These are phyloP conservation scores for Serendipita vermifera DNA, from an alignment of 768 basidiomycete genomes.

Conservation along the genomic window DNA sequence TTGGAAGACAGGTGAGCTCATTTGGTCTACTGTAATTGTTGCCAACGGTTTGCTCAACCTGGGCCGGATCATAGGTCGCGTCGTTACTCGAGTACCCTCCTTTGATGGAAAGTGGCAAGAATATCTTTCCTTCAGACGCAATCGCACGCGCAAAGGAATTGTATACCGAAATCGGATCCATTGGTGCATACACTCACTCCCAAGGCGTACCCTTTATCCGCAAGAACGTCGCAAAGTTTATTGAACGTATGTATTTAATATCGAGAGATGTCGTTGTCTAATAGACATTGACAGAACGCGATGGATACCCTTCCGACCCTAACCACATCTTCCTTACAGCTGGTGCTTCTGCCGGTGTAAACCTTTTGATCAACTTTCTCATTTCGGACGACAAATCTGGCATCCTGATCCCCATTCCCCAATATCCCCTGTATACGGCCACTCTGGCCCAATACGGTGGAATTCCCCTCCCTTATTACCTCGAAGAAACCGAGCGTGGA, in stretches of 20 bases:
- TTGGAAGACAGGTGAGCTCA: conserved; percentile 64
- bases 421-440: conserved; percentile 96
- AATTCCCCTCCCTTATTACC: conserved; percentile 73
- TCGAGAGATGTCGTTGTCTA: conserved; percentile 4
- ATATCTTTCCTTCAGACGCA: conserved; percentile 76
- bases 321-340: conserved; percentile 87
- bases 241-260: conserved; percentile 45
- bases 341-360: conserved; percentile 91
- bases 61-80: conserved; percentile 47
- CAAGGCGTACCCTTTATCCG: conserved; percentile 87
- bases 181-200: conserved; percentile 92
- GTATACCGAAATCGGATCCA: conserved; percentile 73
- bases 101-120: conserved; percentile 48
- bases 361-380: conserved; percentile 67
- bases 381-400: conserved; percentile 55
- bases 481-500: conserved; percentile 54
- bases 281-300: conserved; percentile 47
- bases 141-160: conserved; percentile 71
- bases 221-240: conserved; percentile 78
- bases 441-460: conserved; percentile 78
- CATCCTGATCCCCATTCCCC: conserved; percentile 91
- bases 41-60: conserved; percentile 11
- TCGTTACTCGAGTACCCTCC: conserved; percentile 87
- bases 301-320: conserved; percentile 74
- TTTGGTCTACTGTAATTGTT: not conserved